Percentiles rank a stretch among this genome's conserved stretches.
Conservation (phyloP, 805 yeast species). For the Lipomyces spencermartinsiae region DNA sequence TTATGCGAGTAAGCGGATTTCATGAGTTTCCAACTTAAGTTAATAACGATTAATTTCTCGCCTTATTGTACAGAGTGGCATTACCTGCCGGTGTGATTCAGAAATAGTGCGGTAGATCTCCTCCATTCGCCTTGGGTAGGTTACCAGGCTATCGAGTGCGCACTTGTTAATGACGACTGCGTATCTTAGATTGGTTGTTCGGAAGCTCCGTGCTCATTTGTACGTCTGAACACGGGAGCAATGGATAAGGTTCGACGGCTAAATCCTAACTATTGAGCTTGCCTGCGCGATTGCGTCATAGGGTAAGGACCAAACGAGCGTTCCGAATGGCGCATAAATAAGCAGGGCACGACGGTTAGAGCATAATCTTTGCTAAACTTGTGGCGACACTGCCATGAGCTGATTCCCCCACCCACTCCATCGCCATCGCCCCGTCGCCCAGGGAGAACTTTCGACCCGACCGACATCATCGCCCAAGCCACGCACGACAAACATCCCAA, state of each 20-base stretch:
- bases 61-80: not conserved
- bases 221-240: not conserved
- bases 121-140: too few species aligned
- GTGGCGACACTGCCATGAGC: not conserved
- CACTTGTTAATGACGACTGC: too few species aligned
- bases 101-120: not conserved
- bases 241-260: not conserved
- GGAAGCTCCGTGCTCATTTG: not conserved
- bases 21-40: not conserved
- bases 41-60: not conserved
- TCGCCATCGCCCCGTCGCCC: not conserved
- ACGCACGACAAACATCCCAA: not conserved
- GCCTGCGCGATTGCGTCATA: conserved; percentile 1
- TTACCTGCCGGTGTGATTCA: not conserved
- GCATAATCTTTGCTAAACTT: not conserved
- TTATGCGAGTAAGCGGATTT: not conserved
- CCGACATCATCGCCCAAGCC: conserved; percentile 3
- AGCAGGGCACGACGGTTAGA: not conserved
- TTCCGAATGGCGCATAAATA: not conserved
- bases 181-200: too few species aligned
- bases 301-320: not conserved
- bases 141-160: too few species aligned
- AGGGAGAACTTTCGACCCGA: conserved; percentile 4
- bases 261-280: not conserved
- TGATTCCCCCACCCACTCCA: not conserved